phyloP scores from a whole-genome alignment of 345 rosid species.

The Erodium maritimum region DNA sequence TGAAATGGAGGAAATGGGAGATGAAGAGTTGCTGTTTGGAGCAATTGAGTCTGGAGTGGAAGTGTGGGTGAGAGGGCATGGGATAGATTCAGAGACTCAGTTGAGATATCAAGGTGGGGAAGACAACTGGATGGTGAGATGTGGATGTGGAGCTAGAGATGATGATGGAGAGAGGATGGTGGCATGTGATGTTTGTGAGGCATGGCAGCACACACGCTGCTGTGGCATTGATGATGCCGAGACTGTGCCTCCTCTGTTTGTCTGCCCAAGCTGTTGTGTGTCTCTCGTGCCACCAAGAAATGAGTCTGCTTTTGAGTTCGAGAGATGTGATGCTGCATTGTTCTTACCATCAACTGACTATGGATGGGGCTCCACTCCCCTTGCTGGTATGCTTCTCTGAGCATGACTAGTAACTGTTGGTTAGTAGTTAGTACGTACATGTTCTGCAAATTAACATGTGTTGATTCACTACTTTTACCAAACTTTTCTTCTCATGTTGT shows the following conservation, averaged over 20 bases:
- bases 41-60: slow-evolving; percentile 39
- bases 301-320: slow-evolving; percentile 16
- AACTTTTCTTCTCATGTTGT: no score
- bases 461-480: no score
- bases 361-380: no score
- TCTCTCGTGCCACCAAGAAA: slow-evolving; percentile 29
- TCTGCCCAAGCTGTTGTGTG: slow-evolving; percentile 52
- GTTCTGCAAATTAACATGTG: no score
- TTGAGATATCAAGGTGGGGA: slow-evolving; percentile 54
- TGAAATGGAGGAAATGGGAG: slow-evolving; percentile 30
- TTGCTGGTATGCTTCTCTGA: no score
- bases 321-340: no score
- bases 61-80: slow-evolving; percentile 38
- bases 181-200: slow-evolving; percentile 69
- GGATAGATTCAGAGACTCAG: slow-evolving; percentile 27
- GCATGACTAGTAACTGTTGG: no score
- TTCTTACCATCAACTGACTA: no score
- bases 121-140: slow-evolving; percentile 71
- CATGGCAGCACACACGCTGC: slow-evolving; percentile 91
- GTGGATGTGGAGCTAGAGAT: slow-evolving; percentile 63
- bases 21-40: slow-evolving; percentile 38
- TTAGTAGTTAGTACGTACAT: no score
- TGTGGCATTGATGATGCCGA: slow-evolving; percentile 55
- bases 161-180: slow-evolving; percentile 96
- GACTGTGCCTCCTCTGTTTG: slow-evolving; percentile 60